These are phyloP conservation scores for Styphnolobium japonicum DNA, from an alignment of 306 rosid species.

Conservation along the genomic window DNA sequence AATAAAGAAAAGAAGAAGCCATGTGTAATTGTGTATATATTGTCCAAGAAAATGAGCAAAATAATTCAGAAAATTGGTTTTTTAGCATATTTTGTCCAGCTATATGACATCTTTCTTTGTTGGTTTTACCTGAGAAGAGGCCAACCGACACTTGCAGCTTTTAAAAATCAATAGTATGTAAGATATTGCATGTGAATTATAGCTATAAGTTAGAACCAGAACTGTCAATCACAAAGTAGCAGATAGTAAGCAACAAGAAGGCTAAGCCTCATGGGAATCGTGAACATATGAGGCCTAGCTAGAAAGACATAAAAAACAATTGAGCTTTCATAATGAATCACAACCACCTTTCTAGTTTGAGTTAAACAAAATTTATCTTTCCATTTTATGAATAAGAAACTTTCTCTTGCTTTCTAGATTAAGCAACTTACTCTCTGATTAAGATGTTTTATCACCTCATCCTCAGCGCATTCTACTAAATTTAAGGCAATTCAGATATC, in stretches of 20 bases:
- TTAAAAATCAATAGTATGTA: not conserved
- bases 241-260: conserved; percentile 17
- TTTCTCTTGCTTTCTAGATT: not conserved
- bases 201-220: conserved; percentile 10
- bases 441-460: conserved; percentile 9
- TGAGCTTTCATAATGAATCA: conserved; percentile 1
- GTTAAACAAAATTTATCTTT: not conserved
- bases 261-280: conserved; percentile 20
- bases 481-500: not conserved
- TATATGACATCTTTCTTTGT: not conserved
- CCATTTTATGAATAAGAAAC: not conserved
- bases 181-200: conserved; percentile 14
- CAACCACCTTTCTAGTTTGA: conserved; percentile 15
- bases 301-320: conserved; percentile 5
- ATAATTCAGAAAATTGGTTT: not conserved
- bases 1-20: not conserved
- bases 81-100: conserved; percentile 11
- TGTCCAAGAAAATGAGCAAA: conserved; percentile 11
- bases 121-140: conserved; percentile 21
- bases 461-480: not conserved
- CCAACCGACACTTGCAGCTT: conserved; percentile 12
- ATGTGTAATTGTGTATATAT: not conserved
- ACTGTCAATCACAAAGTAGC: conserved; percentile 1
- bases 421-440: not conserved
- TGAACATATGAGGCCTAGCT: not conserved